A percentile compares a stretch with the other conserved stretches of the same genome.
phyloP scores from a whole-genome alignment of 495 filamentous ascomycete species.

The Daldinia grandis region DNA sequence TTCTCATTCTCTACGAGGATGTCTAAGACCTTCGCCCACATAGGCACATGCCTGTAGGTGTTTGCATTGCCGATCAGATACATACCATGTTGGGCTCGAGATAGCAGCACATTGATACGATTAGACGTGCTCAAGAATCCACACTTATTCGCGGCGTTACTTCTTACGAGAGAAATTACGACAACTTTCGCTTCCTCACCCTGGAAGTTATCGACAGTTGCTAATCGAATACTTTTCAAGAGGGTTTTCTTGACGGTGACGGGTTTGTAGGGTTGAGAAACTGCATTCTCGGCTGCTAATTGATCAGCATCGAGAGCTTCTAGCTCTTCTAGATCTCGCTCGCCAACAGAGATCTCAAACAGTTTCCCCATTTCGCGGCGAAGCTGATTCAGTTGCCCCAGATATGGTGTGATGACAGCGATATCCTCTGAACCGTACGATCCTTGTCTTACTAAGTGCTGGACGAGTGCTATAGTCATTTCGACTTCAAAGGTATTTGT shows the following conservation, averaged over 20 bases:
- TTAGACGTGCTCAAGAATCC: slow-evolving; percentile 81
- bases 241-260: slow-evolving; percentile 59
- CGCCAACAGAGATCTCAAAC: slow-evolving; percentile 71
- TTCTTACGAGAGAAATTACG: slow-evolving; percentile 82
- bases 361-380: slow-evolving; percentile 56
- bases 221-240: slow-evolving; percentile 68
- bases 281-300: slow-evolving; percentile 37
- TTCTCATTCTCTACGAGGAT: slow-evolving; percentile 61
- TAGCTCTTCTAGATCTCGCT: slow-evolving; percentile 71
- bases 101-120: slow-evolving; percentile 81
- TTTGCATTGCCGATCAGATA: slow-evolving; percentile 80
- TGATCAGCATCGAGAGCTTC: slow-evolving; percentile 57
- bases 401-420: slow-evolving; percentile 80
- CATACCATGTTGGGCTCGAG: slow-evolving; percentile 81
- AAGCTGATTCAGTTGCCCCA: slow-evolving; percentile 74
- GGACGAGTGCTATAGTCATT: slow-evolving; percentile 70
- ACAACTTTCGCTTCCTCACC: slow-evolving; percentile 84
- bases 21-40: slow-evolving; percentile 74
- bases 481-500: slow-evolving; percentile 74
- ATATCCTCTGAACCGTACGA: slow-evolving; percentile 71
- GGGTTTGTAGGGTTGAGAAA: slow-evolving; percentile 6
- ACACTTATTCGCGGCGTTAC: slow-evolving; percentile 67
- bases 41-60: slow-evolving; percentile 63
- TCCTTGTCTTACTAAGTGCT: slow-evolving; percentile 77
- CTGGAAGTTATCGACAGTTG: slow-evolving; percentile 91